These are phyloP conservation scores for Vachellia pachyceras DNA, from an alignment of 306 rosid species.

Conservation along the genomic window DNA sequence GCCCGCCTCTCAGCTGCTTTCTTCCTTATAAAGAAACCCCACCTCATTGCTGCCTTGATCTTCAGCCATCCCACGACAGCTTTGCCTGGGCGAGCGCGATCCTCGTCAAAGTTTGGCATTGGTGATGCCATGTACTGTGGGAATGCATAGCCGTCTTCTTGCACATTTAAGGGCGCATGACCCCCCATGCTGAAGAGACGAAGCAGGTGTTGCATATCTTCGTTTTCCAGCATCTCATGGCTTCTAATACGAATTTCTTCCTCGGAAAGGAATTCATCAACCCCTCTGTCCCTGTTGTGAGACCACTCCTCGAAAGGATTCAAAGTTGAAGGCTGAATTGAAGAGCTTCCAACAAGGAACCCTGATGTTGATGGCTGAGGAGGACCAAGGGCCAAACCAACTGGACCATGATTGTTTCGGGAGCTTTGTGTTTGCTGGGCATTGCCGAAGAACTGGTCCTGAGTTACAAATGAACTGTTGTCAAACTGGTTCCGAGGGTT, in stretches of 20 bases:
- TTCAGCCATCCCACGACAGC: slow-evolving; percentile 99
- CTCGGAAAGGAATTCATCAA: slow-evolving; percentile 83
- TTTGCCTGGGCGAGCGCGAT: slow-evolving; percentile 81
- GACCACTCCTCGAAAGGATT: slow-evolving; percentile 93
- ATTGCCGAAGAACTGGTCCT: slow-evolving; percentile 61
- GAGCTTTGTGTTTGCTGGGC: slow-evolving; percentile 59
- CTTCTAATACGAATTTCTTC: slow-evolving; percentile 96
- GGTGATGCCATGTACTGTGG: slow-evolving; percentile 70
- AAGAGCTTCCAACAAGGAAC: slow-evolving; percentile 60
- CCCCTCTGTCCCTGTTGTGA: slow-evolving; percentile 77
- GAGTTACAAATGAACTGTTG: slow-evolving; percentile 53
- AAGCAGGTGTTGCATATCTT: slow-evolving; percentile 97
- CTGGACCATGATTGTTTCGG: slow-evolving; percentile 56
- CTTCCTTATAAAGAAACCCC: slow-evolving; percentile 98
- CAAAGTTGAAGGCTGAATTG: slow-evolving; percentile 56
- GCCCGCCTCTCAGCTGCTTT: slow-evolving; percentile 98
- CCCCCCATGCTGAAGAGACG: slow-evolving; percentile 91
- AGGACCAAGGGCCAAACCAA: slow-evolving; percentile 87
- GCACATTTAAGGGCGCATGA: slow-evolving; percentile 58
- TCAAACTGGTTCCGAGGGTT: slow-evolving; percentile 66
- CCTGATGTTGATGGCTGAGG: slow-evolving; percentile 76
- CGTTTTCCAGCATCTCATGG: slow-evolving; percentile 94
- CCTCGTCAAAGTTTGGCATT: slow-evolving; percentile 81
- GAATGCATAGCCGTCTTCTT: slow-evolving; percentile 68
- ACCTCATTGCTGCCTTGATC: slow-evolving; percentile 99